Evolutionary conservation across 192 early-diverging fungal genomes (phyloP), one percentile per base, ranked within the genome.

Genomic region (Globomyces pollinis-pini): DNA sequence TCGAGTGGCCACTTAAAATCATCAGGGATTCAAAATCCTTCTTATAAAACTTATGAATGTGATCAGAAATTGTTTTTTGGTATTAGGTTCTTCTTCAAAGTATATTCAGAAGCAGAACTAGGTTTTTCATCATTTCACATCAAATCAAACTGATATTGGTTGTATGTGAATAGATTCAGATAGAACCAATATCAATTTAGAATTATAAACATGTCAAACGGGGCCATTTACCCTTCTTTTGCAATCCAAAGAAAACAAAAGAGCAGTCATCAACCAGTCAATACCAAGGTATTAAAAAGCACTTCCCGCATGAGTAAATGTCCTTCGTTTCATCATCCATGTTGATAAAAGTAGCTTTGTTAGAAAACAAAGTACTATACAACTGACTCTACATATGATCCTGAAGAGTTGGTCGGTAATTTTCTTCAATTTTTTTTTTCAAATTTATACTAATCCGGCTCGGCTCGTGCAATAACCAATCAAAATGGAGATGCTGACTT

Each of bases 281-380:
- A n/a, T 41, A 24, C 55, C 7, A 35, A 54, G 52, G 52, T 32
- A 9, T 13, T 36, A 54, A 39, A 54, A 23, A 24, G 55, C 55
- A 57, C 55, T 57, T 57, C 55, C 55, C 31, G 42, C 42, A 29
- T 39, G 31, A 33, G 55, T 57, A 38, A 5, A 15, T 23, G 55
- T 57, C 55, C 64, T 66, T 60, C 51, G 32, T 65, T 56, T 66
- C 64, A 66, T 66, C 64, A 66, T 50, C 64, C 64, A 50, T 53
- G 64, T 56, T 60, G 51, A 66, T 66, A 38, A 45, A 58, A 52
- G 58, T 58, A 58, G 59, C 64, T 66, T 55, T 53, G 50, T 66
- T 66, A 56, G 64, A 60, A 66, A 66, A 66, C 64, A 61, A 60
- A 66, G 64, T 58, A 58, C 56, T 43, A 38, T 66, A 66, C 55